Conservation (phyloP, 139 green algal species). For the Spirogloea muscicola region DNA sequence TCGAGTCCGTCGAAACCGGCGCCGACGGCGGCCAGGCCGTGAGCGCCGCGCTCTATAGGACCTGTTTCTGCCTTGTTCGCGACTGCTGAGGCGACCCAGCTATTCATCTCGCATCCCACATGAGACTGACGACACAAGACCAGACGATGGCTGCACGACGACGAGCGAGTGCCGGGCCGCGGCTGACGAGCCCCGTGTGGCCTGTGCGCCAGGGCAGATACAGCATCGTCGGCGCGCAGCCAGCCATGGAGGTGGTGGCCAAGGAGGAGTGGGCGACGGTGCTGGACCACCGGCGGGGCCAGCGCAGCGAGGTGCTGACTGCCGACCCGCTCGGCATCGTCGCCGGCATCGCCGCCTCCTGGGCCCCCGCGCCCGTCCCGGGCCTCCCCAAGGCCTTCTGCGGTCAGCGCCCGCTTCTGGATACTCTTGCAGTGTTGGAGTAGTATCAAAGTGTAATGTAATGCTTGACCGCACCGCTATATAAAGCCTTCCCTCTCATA, state of each 20-base stretch:
- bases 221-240: slow-evolving; percentile 83
- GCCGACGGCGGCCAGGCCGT: background rate
- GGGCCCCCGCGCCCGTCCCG: background rate
- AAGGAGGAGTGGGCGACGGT: slow-evolving; percentile 62
- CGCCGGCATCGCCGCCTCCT: slow-evolving; percentile 19
- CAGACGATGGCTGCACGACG: too few relatives aligned
- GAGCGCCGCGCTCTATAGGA: background rate
- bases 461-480: too few relatives aligned
- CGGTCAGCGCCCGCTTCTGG: too few relatives aligned
- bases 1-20: slow-evolving; percentile 91
- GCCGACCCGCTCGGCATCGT: slow-evolving; percentile 77
- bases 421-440: too few relatives aligned
- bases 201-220: slow-evolving; percentile 74
- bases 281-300: slow-evolving; percentile 65
- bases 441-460: too few relatives aligned
- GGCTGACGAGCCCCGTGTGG: too few relatives aligned
- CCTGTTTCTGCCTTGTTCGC: too few relatives aligned
- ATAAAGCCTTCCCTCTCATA: too few relatives aligned
- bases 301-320: slow-evolving; percentile 45
- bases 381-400: slow-evolving; percentile 47
- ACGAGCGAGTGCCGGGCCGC: too few relatives aligned
- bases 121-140: too few relatives aligned
- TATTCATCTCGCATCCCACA: too few relatives aligned
- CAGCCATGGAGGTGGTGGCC: slow-evolving; percentile 81
- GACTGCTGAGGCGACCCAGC: too few relatives aligned